Conservation (phyloP, 2,329 filamentous ascomycete genomes). For the Cladosporium sp. region DNA sequence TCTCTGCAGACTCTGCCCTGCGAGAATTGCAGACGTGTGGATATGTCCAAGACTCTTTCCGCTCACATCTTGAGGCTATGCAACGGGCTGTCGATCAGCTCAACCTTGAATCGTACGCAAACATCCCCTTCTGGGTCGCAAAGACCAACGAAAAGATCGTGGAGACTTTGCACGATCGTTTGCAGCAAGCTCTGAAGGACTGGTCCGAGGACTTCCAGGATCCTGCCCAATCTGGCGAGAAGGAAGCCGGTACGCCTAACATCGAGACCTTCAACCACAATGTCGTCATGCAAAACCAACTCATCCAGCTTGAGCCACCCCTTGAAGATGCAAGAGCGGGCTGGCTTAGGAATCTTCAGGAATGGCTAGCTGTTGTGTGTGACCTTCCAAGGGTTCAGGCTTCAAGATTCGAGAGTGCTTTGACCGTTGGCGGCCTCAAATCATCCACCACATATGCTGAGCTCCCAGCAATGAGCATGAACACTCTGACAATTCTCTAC, state of each 20-base stretch:
- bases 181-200: constrained; percentile 76
- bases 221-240: constrained; percentile 35
- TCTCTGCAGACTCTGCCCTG: constrained; percentile 76
- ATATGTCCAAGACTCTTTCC: constrained; percentile 77
- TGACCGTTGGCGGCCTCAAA: constrained; percentile 53
- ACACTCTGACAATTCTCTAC: constrained; percentile 75
- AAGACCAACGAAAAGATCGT: constrained; percentile 85
- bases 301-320: constrained; percentile 93
- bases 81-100: constrained; percentile 93
- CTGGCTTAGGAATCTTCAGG: constrained; percentile 89
- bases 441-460: constrained; percentile 74
- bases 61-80: constrained; percentile 74
- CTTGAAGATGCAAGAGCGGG: constrained; percentile 85
- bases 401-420: constrained; percentile 86
- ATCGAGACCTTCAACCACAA: constrained; percentile 79
- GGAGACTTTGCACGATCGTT: constrained; percentile 68
- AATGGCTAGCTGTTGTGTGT: constrained; percentile 90
- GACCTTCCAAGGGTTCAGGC: constrained; percentile 92
- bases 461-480: constrained; percentile 77
- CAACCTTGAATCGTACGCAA: constrained; percentile 93
- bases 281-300: constrained; percentile 95
- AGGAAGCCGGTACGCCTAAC: constrained; percentile 50
- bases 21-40: constrained; percentile 78
- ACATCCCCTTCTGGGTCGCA: constrained; percentile 84
- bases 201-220: constrained; percentile 84